These are phyloP conservation scores for Gymnopus androsaceus DNA, from an alignment of 1,284 basidiomycete genomes.

Conservation along the genomic window DNA sequence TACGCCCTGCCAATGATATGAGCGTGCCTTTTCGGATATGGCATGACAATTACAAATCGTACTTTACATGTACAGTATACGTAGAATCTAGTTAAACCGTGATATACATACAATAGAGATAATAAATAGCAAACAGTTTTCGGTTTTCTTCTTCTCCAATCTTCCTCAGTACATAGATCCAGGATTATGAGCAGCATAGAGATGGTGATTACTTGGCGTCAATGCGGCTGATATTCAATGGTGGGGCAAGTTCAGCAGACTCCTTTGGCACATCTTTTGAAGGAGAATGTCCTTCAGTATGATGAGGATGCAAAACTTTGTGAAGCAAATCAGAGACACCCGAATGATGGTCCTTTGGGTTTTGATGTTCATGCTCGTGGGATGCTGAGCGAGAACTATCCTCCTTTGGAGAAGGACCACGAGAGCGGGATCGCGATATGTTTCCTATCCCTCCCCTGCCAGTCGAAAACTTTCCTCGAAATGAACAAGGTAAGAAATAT, in stretches of 20 bases:
- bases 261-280: neutral
- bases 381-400: constrained; percentile 42
- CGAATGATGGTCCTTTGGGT: constrained; percentile 32
- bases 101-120: too few relatives aligned
- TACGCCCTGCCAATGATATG: too few relatives aligned
- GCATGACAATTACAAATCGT: too few relatives aligned
- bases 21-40: too few relatives aligned
- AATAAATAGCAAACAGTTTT: too few relatives aligned
- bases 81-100: too few relatives aligned
- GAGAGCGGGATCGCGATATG: constrained; percentile 42
- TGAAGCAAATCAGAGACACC: constrained; percentile 32
- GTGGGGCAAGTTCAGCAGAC: neutral
- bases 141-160: too few relatives aligned
- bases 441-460: constrained; percentile 68
- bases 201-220: neutral
- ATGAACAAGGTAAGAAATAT: neutral
- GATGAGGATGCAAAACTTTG: constrained; percentile 20
- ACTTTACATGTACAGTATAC: too few relatives aligned
- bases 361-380: constrained; percentile 33
- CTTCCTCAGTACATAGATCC: neutral
- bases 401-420: neutral
- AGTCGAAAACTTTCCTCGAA: constrained; percentile 47
- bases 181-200: neutral
- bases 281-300: neutral
- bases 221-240: neutral